These are phyloP conservation scores for Saraca asoca DNA, from an alignment of 331 rosid species.

Conservation along the genomic window DNA sequence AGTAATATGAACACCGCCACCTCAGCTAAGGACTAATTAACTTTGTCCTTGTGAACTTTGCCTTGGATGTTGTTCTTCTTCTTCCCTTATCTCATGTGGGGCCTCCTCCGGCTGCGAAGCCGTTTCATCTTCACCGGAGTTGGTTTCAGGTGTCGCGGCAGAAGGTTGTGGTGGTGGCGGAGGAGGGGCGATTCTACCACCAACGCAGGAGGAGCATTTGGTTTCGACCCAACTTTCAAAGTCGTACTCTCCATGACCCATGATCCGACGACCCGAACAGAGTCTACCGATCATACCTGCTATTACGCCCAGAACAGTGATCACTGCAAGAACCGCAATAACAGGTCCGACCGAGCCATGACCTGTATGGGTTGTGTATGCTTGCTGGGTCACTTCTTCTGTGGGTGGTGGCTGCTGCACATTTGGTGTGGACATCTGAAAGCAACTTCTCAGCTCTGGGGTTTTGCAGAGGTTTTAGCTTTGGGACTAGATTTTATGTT, in stretches of 20 bases:
- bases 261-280: slow-evolving; percentile 73
- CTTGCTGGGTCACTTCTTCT: slow-evolving; percentile 50
- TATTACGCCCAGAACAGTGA: slow-evolving; percentile 62
- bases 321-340: slow-evolving; percentile 66
- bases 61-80: slow-evolving; percentile 27
- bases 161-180: not conserved
- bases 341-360: slow-evolving; percentile 77
- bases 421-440: slow-evolving; percentile 52
- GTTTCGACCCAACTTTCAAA: slow-evolving; percentile 73
- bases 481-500: slow-evolving; percentile 16
- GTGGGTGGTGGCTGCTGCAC: slow-evolving; percentile 46
- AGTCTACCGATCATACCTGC: slow-evolving; percentile 78
- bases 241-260: slow-evolving; percentile 63
- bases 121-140: slow-evolving; percentile 4
- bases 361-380: slow-evolving; percentile 54
- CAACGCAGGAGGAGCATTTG: slow-evolving; percentile 78
- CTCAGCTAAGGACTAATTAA: not conserved
- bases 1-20: not conserved
- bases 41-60: slow-evolving; percentile 19
- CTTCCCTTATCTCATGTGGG: slow-evolving; percentile 49
- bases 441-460: not conserved
- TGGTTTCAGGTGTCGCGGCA: not conserved
- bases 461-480: not conserved
- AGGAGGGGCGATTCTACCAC: slow-evolving; percentile 52
- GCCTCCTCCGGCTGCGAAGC: slow-evolving; percentile 29